A percentile compares a stretch with the other conserved stretches of the same genome.
Evolutionary conservation across 2,329 filamentous ascomycete genomes (phyloP).

Genomic region (Pseudogymnoascus sp.): DNA sequence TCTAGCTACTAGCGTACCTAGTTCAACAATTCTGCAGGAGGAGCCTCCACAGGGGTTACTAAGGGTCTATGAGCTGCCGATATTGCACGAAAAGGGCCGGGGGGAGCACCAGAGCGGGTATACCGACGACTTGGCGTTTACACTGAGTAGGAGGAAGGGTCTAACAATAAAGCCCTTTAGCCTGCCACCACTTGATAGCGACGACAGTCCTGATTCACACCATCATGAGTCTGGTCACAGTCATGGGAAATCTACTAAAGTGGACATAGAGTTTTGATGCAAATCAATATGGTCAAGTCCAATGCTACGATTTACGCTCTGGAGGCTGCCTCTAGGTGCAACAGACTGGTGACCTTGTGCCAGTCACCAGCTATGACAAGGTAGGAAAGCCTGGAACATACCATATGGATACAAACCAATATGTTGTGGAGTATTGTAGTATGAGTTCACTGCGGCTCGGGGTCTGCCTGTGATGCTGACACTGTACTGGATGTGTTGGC

Average conservation of each 20-base stretch:
- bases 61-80: conserved; percentile 72
- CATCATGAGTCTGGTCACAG: conserved; percentile 17
- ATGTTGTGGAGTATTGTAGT: neutral
- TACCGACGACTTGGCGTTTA: conserved; percentile 85
- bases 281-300: neutral
- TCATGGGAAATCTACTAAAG: conserved; percentile 23
- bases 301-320: neutral
- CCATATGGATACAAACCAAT: neutral
- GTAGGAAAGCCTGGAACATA: neutral
- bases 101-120: conserved; percentile 58
- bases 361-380: neutral
- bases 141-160: conserved; percentile 69
- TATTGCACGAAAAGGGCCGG: conserved; percentile 82
- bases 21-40: conserved; percentile 47
- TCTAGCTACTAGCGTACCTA: conserved; percentile 33
- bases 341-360: neutral
- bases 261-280: conserved; percentile 29
- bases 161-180: conserved; percentile 84
- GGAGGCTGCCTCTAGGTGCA: neutral
- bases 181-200: conserved; percentile 77
- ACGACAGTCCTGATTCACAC: conserved; percentile 35
- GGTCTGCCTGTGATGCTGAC: neutral
- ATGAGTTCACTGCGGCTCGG: neutral
- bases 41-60: conserved; percentile 82
- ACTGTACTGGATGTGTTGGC: neutral